These are phyloP conservation scores for Wickerhamiella bombiphila DNA, from an alignment of 805 yeast species.

Conservation along the genomic window DNA sequence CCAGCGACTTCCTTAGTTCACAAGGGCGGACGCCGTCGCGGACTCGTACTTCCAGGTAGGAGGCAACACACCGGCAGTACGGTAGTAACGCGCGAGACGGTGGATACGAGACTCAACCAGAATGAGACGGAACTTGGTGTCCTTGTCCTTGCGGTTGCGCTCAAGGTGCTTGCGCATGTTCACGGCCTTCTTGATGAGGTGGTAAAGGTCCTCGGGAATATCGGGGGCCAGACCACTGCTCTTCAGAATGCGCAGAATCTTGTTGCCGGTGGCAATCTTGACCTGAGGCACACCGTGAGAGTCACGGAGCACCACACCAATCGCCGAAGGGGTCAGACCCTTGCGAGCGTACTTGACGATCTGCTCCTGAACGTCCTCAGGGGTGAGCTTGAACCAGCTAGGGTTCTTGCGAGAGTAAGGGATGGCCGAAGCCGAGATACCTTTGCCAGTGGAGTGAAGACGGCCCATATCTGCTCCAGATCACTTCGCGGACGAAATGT, in stretches of 20 bases:
- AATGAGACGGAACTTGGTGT: conserved; percentile 99
- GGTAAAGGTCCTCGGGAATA: conserved; percentile 99
- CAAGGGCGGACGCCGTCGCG: conserved; percentile 99
- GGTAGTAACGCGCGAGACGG: conserved; percentile 99
- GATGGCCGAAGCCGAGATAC: conserved; percentile 96
- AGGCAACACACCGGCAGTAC: conserved; percentile 97
- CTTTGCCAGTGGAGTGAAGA: conserved; percentile 99
- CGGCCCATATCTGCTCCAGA: conserved; percentile 77
- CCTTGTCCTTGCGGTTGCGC: conserved; percentile 99
- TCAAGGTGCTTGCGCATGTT: conserved; percentile 99
- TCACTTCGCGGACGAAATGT: too few relatives aligned
- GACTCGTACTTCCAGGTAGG: conserved; percentile 99
- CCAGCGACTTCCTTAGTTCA: conserved; percentile 50
- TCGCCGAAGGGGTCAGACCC: conserved; percentile 99
- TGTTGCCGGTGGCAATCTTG: conserved; percentile 95
- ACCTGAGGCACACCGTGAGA: conserved; percentile 99
- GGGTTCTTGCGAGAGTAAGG: conserved; percentile 99
- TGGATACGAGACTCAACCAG: conserved; percentile 99
- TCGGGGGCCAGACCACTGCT: conserved; percentile 99
- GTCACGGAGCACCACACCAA: conserved; percentile 98
- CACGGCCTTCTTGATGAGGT: conserved; percentile 98
- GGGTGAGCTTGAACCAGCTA: conserved; percentile 96
- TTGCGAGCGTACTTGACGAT: conserved; percentile 98
- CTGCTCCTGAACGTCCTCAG: conserved; percentile 95
- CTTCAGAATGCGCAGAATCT: conserved; percentile 97